Percentiles rank a stretch among this genome's conserved stretches.
Conservation (phyloP, 2,329 filamentous ascomycete species). For the Bipolaris cookei region DNA sequence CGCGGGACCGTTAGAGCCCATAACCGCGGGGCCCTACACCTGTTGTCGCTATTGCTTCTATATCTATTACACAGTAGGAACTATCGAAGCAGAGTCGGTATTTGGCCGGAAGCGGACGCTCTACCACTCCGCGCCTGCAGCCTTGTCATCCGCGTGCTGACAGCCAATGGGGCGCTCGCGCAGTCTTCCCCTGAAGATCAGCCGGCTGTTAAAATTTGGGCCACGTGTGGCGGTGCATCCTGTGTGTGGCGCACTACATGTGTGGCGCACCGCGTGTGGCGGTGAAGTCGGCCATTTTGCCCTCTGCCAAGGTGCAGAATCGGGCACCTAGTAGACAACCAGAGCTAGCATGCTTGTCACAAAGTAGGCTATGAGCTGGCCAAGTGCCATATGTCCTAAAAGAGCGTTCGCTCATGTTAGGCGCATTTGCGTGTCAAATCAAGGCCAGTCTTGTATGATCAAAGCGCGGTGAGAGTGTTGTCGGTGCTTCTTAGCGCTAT, state of each 20-base stretch:
- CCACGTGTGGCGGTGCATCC: background rate
- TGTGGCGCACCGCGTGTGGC: slow-evolving; percentile 2
- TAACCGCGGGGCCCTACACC: too few relatives aligned
- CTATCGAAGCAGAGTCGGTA: background rate
- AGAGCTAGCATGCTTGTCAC: background rate
- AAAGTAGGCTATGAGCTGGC: slow-evolving; percentile 9
- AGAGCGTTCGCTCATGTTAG: slow-evolving; percentile 12
- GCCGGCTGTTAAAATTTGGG: slow-evolving; percentile 1
- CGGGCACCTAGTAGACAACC: background rate
- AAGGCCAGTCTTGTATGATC: slow-evolving; percentile 7
- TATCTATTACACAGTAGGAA: too few relatives aligned
- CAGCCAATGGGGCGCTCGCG: background rate
- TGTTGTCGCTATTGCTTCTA: too few relatives aligned
- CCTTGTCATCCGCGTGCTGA: background rate
- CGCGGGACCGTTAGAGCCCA: too few relatives aligned
- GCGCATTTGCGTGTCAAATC: slow-evolving; percentile 12
- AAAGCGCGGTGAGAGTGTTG: slow-evolving; percentile 26
- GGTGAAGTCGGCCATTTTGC: background rate
- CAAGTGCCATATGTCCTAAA: background rate
- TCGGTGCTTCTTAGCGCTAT: slow-evolving; percentile 18
- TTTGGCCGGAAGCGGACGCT: background rate
- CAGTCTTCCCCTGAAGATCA: slow-evolving; percentile 18
- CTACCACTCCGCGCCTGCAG: background rate
- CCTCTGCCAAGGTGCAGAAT: background rate
- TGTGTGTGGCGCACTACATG: background rate